Conservation (phyloP, 2,329 filamentous ascomycete genomes). For the Leptosphaerulina australis region DNA sequence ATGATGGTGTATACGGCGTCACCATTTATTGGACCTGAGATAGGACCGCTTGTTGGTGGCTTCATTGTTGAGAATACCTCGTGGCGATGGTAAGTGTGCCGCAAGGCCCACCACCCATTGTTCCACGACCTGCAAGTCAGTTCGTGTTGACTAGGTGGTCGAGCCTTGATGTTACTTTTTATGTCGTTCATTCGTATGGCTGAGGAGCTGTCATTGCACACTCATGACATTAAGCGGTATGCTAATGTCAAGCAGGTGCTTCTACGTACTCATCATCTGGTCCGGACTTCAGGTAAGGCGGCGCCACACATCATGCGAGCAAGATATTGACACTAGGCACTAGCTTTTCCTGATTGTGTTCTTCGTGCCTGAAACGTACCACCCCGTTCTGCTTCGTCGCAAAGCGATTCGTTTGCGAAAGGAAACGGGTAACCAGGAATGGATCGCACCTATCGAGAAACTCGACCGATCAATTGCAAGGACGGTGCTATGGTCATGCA, state of each 20-base stretch:
- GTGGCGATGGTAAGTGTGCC: constrained; percentile 59
- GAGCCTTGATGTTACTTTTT: constrained; percentile 9
- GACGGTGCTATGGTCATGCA: constrained; percentile 59
- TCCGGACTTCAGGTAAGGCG: constrained; percentile 55
- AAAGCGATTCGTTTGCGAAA: constrained; percentile 74
- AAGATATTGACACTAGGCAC: constrained; percentile 32
- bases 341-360: constrained; percentile 69
- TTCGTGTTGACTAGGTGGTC: constrained; percentile 2
- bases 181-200: constrained; percentile 13
- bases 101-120: constrained; percentile 12
- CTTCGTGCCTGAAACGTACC: constrained; percentile 88
- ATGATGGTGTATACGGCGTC: constrained; percentile 74
- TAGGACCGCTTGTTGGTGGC: constrained; percentile 70
- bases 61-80: constrained; percentile 78
- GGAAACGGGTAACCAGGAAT: constrained; percentile 78
- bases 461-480: constrained; percentile 68
- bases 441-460: constrained; percentile 78
- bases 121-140: constrained; percentile 10
- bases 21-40: constrained; percentile 61
- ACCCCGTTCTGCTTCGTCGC: constrained; percentile 69
- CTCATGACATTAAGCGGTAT: constrained; percentile 26
- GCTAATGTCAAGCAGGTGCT: constrained; percentile 42
- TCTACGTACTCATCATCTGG: constrained; percentile 87
- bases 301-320: constrained; percentile 22
- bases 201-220: neutral